phyloP scores from a whole-genome alignment of 2,329 filamentous ascomycete species.

The Penicillium sp. region DNA sequence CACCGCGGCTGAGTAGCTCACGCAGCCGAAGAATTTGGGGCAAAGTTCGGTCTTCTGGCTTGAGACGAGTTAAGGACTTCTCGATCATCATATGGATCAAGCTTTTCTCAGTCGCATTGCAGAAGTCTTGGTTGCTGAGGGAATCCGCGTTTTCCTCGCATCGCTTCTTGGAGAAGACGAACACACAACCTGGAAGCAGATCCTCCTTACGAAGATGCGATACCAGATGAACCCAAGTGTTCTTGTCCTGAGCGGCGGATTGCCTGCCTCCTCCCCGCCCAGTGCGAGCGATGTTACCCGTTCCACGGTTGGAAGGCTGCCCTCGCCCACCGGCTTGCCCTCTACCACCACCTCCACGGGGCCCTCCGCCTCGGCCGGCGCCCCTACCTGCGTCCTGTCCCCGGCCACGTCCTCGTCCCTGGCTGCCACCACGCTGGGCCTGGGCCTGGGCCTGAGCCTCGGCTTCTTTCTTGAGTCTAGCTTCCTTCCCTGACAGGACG shows the following conservation, averaged over 20 bases:
- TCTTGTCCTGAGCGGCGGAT: conserved; percentile 89
- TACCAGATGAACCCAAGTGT: conserved; percentile 92
- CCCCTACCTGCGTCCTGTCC: conserved; percentile 51
- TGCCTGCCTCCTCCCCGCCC: conserved; percentile 81
- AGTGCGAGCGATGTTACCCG: conserved; percentile 82
- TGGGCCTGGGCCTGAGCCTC: conserved; percentile 48
- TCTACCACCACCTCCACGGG: conserved; percentile 41
- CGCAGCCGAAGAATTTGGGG: conserved; percentile 86
- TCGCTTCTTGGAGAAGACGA: conserved; percentile 96
- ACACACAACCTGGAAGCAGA: conserved; percentile 87
- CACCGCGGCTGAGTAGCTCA: conserved; percentile 78
- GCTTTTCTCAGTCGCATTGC: conserved; percentile 88
- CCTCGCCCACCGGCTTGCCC: conserved; percentile 43
- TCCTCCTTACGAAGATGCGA: conserved; percentile 82
- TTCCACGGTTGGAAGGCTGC: conserved; percentile 52
- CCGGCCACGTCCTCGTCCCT: conserved; percentile 49
- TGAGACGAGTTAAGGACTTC: conserved; percentile 84
- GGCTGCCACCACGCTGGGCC: conserved; percentile 48
- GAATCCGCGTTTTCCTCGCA: conserved; percentile 97
- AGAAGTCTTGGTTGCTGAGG: conserved; percentile 90
- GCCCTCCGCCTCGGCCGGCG: conserved; percentile 43
- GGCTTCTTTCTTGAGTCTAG: conserved; percentile 51
- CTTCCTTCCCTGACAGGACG: conserved; percentile 70
- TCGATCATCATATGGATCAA: conserved; percentile 97
- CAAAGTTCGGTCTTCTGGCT: conserved; percentile 80